Conservation (phyloP, 23 red algal genomes). For the Gracilaria domingensis region DNA sequence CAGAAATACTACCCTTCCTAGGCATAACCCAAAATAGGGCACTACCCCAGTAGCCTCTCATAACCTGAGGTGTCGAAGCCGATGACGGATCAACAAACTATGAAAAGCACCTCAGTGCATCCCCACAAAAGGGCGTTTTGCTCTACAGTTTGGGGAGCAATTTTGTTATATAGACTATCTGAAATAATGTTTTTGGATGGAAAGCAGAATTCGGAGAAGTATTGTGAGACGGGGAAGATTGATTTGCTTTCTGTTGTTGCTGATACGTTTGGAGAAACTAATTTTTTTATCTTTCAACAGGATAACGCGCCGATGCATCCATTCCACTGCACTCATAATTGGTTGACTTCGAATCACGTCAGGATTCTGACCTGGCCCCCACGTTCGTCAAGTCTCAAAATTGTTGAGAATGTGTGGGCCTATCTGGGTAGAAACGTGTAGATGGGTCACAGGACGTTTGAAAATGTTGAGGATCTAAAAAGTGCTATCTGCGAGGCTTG, state of each 20-base stretch:
- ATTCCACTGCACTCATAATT: not conserved
- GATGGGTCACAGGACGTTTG: not conserved
- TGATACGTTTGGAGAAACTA: not conserved
- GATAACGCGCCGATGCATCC: constrained; percentile 1
- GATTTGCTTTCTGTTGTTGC: not conserved
- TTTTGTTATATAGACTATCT: not conserved
- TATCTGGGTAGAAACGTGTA: not conserved
- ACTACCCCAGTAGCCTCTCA: too few species aligned
- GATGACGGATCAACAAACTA: too few species aligned
- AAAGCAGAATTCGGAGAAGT: constrained; percentile 5
- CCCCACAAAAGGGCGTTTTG: too few species aligned
- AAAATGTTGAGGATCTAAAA: constrained; percentile 19
- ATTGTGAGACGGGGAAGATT: not conserved
- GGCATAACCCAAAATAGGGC: too few species aligned
- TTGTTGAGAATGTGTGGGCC: constrained; percentile 17
- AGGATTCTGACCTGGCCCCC: not conserved
- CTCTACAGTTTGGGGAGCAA: not conserved
- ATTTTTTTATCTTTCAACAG: not conserved
- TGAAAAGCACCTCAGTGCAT: too few species aligned
- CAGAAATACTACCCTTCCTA: too few species aligned
- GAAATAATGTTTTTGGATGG: not conserved
- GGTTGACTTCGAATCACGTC: not conserved
- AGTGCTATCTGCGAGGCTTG: not conserved
- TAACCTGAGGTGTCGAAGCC: too few species aligned
- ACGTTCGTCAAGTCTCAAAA: constrained; percentile 20